Evolutionary conservation across 805 yeast genomes (phyloP).

Genomic region (Schwanniomyces vanrijiae): DNA sequence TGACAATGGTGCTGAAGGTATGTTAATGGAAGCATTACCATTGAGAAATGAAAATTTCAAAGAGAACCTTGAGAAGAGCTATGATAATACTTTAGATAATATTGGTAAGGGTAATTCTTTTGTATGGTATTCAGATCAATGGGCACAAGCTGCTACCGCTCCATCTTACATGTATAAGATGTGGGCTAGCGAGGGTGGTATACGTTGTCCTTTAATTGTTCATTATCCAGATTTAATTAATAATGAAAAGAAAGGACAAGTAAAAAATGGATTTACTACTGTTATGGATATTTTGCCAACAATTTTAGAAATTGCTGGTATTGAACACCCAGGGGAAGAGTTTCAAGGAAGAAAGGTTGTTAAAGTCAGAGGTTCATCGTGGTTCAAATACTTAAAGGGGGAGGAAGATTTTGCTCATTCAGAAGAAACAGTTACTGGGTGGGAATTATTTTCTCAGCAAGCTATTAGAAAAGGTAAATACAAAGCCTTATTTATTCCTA

Average conservation of each 20-base stretch:
- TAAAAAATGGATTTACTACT: slow-evolving; percentile 41
- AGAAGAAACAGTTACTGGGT: slow-evolving; percentile 48
- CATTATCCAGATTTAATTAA: slow-evolving; percentile 39
- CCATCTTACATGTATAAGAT: slow-evolving; percentile 54
- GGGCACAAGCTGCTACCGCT: slow-evolving; percentile 66
- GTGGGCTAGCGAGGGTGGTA: slow-evolving; percentile 63
- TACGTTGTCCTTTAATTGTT: slow-evolving; percentile 54
- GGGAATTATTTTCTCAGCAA: slow-evolving; percentile 60
- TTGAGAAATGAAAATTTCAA: slow-evolving; percentile 26
- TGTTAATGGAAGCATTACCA: slow-evolving; percentile 57
- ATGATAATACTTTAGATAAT: slow-evolving; percentile 45
- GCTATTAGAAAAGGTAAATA: slow-evolving; percentile 52
- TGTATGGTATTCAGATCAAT: slow-evolving; percentile 53
- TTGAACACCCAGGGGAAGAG: slow-evolving; percentile 39
- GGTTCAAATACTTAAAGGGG: slow-evolving; percentile 38
- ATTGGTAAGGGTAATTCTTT: slow-evolving; percentile 50
- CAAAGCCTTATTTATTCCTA: slow-evolving; percentile 50
- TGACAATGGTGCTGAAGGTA: slow-evolving; percentile 67
- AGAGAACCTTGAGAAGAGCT: slow-evolving; percentile 29
- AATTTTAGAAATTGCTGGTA: slow-evolving; percentile 48
- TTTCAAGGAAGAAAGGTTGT: slow-evolving; percentile 46
- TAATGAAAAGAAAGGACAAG: slow-evolving; percentile 3
- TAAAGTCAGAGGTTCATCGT: slow-evolving; percentile 46
- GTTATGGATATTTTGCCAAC: slow-evolving; percentile 66
- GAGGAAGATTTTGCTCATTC: slow-evolving; percentile 31